Base-by-base conservation (phyloP, 805 yeast species). In the Candida peoriensis region DNA sequence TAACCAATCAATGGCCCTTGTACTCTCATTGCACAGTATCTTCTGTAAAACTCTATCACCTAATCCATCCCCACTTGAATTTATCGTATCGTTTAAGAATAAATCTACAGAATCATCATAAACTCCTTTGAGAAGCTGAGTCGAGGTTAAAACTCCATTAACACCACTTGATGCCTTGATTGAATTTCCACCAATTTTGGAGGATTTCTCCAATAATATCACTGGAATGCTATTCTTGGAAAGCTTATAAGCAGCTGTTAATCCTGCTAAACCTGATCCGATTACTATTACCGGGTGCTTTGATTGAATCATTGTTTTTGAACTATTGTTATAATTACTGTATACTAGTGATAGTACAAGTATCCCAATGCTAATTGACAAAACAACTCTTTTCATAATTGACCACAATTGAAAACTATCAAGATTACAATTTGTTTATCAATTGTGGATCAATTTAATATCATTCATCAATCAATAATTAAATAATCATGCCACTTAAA, bases 231-330 rank as follows among this genome's bases (percentile, higher is more conserved):
- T 65, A 17, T 54, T 42, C 26, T 63, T 54, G 17, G 60, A 45
- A 6, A 83, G 63, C 7, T 66, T 70, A n/a, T 68, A 57, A 0
- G 89, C 84, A 0, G 90, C 77, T 38, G 81, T 76, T 14, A 83
- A 56, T 0, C 94, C 96, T 2, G 94, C 66, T 10, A 83, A 73
- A 0, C 95, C 95, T 4, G 80, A 87, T 0, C 96, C 96, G 12
- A 86, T 65, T n/a, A 86, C 68, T 2, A 79, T 41, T n/a, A 49
- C 54, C 3, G 54, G 52, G 11, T 25, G 28, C 11, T 25, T 25
- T n/a, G 16, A 18, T 25, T 16, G 15, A 15, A 15, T 25, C 28
- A 25, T 25, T 14, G 16, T 25, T 14, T 15, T 25, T 16, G n/a
- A n/a, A n/a, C n/a, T n/a, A n/a, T n/a, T n/a, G n/a, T n/a, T n/a